Percentiles rank a stretch among this genome's conserved stretches.
Evolutionary conservation across 129 eudicot genomes (phyloP).

Genomic region (Heracleum sosnowskyi): DNA sequence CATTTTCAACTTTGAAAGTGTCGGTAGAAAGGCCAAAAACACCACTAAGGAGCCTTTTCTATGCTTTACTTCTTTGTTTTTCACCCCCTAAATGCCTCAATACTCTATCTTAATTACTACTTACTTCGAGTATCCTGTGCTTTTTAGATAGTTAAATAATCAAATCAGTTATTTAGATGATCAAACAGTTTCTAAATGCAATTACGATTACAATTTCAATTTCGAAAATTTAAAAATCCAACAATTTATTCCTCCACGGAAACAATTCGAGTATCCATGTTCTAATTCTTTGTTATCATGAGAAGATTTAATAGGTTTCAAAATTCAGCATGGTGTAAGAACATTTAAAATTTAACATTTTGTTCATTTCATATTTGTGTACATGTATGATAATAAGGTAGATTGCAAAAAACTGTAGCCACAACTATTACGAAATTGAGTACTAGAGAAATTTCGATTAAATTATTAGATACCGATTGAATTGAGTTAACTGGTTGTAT

Average conservation of each 20-base stretch:
- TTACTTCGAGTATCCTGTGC: too few relatives aligned
- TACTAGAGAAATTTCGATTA: neutral
- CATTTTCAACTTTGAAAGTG: neutral
- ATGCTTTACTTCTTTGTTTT: neutral
- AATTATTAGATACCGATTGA: neutral
- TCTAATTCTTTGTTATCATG: too few relatives aligned
- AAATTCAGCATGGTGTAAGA: too few relatives aligned
- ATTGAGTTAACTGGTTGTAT: neutral
- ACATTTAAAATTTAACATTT: too few relatives aligned
- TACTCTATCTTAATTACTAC: neutral
- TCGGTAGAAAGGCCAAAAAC: neutral
- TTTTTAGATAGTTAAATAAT: too few relatives aligned
- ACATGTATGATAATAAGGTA: neutral
- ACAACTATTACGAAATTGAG: neutral
- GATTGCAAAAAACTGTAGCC: conserved; percentile 12
- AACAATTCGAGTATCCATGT: too few relatives aligned
- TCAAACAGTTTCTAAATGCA: too few relatives aligned
- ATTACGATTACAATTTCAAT: too few relatives aligned
- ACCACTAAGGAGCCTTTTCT: neutral
- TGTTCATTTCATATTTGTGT: neutral
- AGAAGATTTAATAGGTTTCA: too few relatives aligned
- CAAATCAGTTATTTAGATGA: too few relatives aligned
- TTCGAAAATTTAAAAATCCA: too few relatives aligned
- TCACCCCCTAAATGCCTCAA: neutral
- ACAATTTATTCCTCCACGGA: too few relatives aligned